Evolutionary conservation across 1,284 basidiomycete species (phyloP).

Genomic region (Microbotryum silenes-acaulis): DNA sequence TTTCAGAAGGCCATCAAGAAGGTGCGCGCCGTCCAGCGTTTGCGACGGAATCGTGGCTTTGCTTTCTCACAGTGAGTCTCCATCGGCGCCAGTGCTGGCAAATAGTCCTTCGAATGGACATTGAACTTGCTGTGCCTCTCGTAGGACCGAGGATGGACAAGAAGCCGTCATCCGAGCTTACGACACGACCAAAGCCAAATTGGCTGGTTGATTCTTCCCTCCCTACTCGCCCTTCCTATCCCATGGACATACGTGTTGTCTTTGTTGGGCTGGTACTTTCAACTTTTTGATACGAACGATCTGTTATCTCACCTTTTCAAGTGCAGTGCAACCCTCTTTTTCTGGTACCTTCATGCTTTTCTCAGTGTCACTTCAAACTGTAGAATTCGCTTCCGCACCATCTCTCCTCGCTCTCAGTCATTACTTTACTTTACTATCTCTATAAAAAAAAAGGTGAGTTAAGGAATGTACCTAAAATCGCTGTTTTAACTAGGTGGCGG

Average conservation of each 20-base stretch:
- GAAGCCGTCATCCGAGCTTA: constrained; percentile 38
- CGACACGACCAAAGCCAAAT: constrained; percentile 31
- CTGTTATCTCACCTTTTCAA: neutral
- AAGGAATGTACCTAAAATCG: too few relatives aligned
- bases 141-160: constrained; percentile 37
- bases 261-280: neutral
- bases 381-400: neutral
- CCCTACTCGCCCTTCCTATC: neutral
- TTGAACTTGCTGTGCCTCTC: neutral
- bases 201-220: constrained; percentile 1
- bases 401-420: neutral
- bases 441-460: too few relatives aligned
- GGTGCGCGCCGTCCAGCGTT: constrained; percentile 86
- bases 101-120: too few relatives aligned
- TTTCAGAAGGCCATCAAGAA: constrained; percentile 78
- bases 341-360: too few relatives aligned
- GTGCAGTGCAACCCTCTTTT: neutral
- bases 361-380: neutral
- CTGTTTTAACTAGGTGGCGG: too few relatives aligned
- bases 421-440: too few relatives aligned
- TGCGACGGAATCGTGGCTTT: constrained; percentile 87
- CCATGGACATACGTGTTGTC: neutral
- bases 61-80: constrained; percentile 72
- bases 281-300: too few relatives aligned
- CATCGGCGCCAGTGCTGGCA: neutral